These are phyloP conservation scores for Nowakowskiella sp. DNA, from an alignment of 192 early-diverging fungal genomes.

Conservation along the genomic window DNA sequence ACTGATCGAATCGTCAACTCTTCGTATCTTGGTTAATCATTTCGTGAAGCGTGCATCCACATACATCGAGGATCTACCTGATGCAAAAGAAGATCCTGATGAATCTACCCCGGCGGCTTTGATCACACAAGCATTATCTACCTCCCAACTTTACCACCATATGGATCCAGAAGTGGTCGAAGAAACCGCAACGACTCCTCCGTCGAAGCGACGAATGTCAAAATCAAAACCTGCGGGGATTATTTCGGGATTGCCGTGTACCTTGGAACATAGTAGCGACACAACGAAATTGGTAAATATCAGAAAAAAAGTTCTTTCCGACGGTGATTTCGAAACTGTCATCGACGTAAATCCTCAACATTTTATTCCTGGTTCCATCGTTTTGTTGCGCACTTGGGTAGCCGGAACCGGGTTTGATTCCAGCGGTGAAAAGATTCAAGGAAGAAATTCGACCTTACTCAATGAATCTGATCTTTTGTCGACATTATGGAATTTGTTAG, in stretches of 20 bases:
- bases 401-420: constrained; percentile 34
- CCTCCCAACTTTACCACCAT: constrained; percentile 25
- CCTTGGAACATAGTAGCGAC: constrained; percentile 34
- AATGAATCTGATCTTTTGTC: background rate
- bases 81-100: background rate
- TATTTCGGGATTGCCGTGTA: constrained; percentile 53
- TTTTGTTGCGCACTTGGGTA: constrained; percentile 46
- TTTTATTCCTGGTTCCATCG: constrained; percentile 84
- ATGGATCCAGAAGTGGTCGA: constrained; percentile 1
- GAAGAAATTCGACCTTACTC: too few relatives aligned
- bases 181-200: constrained; percentile 5
- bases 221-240: constrained; percentile 26
- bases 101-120: constrained; percentile 3
- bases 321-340: constrained; percentile 33
- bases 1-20: constrained; percentile 30
- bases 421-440: background rate
- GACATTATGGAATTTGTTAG: constrained; percentile 35
- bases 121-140: constrained; percentile 6
- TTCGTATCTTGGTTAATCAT: constrained; percentile 22
- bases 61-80: constrained; percentile 6
- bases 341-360: constrained; percentile 38
- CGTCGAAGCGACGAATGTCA: constrained; percentile 13
- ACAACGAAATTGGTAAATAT: constrained; percentile 18
- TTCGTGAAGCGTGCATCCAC: constrained; percentile 7
- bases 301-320: constrained; percentile 7